phyloP scores from a whole-genome alignment of 2,329 filamentous ascomycete genomes.

The Aspergillus fijiensis region DNA sequence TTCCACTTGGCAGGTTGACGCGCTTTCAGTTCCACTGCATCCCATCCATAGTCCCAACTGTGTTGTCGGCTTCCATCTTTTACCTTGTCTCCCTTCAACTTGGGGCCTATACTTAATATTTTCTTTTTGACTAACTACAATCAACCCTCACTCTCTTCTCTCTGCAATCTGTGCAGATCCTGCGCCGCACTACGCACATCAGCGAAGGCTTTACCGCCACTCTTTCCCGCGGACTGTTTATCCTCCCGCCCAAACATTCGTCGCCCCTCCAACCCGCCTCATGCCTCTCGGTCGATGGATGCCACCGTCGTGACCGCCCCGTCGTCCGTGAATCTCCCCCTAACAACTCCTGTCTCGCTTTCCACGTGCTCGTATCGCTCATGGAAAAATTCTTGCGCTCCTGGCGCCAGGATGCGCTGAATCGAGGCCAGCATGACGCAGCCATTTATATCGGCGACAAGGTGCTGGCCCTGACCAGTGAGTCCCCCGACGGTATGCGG shows the following conservation, averaged over 20 bases:
- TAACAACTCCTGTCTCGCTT: background rate
- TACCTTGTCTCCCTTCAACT: background rate
- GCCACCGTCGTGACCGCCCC: conserved; percentile 2
- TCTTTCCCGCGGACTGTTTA: conserved; percentile 4
- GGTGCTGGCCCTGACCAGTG: conserved; percentile 88
- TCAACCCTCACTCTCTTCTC: background rate
- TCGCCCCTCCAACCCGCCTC: conserved; percentile 9
- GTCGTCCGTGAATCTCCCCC: conserved; percentile 4
- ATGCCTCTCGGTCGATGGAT: conserved; percentile 7
- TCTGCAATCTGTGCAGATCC: background rate
- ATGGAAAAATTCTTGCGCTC: conserved; percentile 95
- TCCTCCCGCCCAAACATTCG: background rate
- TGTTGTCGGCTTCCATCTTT: too few species aligned
- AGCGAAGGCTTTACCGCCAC: background rate
- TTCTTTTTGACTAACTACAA: background rate
- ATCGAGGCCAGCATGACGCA: conserved; percentile 93
- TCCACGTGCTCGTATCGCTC: conserved; percentile 7
- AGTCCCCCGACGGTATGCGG: conserved; percentile 29
- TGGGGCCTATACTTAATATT: background rate
- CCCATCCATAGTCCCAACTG: too few species aligned
- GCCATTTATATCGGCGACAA: conserved; percentile 98
- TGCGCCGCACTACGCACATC: background rate
- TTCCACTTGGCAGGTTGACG: too few species aligned
- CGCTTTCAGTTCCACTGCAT: too few species aligned
- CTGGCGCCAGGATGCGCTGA: conserved; percentile 93